phyloP scores from a whole-genome alignment of 2,329 filamentous ascomycete genomes.

The Cladophialophora psammophila region DNA sequence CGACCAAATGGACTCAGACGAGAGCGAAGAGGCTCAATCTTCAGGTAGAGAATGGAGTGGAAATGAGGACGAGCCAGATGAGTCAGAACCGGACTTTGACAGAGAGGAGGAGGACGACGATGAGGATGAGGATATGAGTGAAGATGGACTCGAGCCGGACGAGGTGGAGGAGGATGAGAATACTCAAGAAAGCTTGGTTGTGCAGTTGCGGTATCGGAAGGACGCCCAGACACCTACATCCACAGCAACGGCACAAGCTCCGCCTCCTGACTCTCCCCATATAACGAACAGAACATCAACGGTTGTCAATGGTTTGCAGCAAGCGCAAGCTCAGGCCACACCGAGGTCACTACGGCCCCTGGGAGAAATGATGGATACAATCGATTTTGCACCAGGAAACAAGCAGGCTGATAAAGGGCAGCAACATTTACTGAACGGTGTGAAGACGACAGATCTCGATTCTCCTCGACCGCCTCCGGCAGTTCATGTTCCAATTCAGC shows the following conservation, averaged over 20 bases:
- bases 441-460: slow-evolving; percentile 7
- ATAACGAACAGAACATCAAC: slow-evolving; percentile 1
- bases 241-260: slow-evolving; percentile 2
- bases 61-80: slow-evolving; percentile 48
- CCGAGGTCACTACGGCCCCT: neutral
- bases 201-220: slow-evolving; percentile 68
- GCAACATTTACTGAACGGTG: slow-evolving; percentile 14
- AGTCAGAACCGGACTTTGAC: slow-evolving; percentile 74
- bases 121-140: slow-evolving; percentile 58
- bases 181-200: slow-evolving; percentile 69
- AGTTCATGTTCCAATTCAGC: slow-evolving; percentile 20
- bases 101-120: slow-evolving; percentile 76
- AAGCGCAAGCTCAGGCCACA: neutral
- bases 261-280: neutral
- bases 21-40: slow-evolving; percentile 66
- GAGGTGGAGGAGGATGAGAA: slow-evolving; percentile 55
- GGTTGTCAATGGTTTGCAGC: slow-evolving; percentile 9
- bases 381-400: slow-evolving; percentile 5
- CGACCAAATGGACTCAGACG: slow-evolving; percentile 52
- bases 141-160: slow-evolving; percentile 42
- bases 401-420: slow-evolving; percentile 17
- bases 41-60: slow-evolving; percentile 62
- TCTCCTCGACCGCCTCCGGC: slow-evolving; percentile 12
- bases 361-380: slow-evolving; percentile 10
- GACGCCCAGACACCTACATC: slow-evolving; percentile 12